Evolutionary conservation across 352 stramenopile genomes (phyloP).

Genomic region (Pythium biforme): DNA sequence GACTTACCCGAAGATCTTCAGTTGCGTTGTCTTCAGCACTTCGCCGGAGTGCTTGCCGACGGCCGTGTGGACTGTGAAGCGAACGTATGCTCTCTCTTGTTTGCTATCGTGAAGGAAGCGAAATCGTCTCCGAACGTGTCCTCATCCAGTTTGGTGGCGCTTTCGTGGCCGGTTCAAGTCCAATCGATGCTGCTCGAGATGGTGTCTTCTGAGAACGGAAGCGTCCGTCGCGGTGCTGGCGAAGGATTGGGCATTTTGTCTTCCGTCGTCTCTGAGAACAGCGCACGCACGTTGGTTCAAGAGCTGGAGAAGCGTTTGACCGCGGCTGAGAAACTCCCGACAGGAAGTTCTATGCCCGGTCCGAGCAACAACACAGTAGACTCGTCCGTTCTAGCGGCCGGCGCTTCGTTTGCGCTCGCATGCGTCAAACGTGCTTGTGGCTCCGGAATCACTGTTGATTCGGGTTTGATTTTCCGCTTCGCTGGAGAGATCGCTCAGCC

Average conservation of each 20-base stretch:
- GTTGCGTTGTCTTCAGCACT: slow-evolving; percentile 80
- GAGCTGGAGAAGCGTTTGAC: slow-evolving; percentile 73
- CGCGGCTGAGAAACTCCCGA: slow-evolving; percentile 42
- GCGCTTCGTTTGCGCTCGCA: slow-evolving; percentile 70
- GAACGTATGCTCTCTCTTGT: slow-evolving; percentile 78
- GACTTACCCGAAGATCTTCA: slow-evolving; percentile 82
- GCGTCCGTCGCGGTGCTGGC: slow-evolving; percentile 67
- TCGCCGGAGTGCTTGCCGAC: slow-evolving; percentile 60
- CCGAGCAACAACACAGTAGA: slow-evolving; percentile 33
- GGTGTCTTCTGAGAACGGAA: slow-evolving; percentile 60
- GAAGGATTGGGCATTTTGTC: slow-evolving; percentile 69
- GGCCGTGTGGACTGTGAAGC: slow-evolving; percentile 60
- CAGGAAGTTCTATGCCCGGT: slow-evolving; percentile 30
- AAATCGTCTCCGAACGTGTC: slow-evolving; percentile 28
- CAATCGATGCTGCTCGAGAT: slow-evolving; percentile 82
- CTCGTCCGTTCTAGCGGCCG: slow-evolving; percentile 50
- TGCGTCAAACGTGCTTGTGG: slow-evolving; percentile 81
- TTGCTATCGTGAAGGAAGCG: slow-evolving; percentile 58
- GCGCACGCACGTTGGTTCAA: slow-evolving; percentile 37
- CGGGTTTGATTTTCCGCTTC: slow-evolving; percentile 70
- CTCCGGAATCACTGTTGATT: slow-evolving; percentile 74
- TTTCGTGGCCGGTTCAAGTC: slow-evolving; percentile 66
- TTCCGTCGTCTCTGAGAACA: slow-evolving; percentile 15
- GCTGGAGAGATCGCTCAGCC: slow-evolving; percentile 66
- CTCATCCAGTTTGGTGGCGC: slow-evolving; percentile 16